Percentiles rank a stretch among this genome's conserved stretches.
Conservation (phyloP, 257 asterid species). For the Solanum corneliomulleri region DNA sequence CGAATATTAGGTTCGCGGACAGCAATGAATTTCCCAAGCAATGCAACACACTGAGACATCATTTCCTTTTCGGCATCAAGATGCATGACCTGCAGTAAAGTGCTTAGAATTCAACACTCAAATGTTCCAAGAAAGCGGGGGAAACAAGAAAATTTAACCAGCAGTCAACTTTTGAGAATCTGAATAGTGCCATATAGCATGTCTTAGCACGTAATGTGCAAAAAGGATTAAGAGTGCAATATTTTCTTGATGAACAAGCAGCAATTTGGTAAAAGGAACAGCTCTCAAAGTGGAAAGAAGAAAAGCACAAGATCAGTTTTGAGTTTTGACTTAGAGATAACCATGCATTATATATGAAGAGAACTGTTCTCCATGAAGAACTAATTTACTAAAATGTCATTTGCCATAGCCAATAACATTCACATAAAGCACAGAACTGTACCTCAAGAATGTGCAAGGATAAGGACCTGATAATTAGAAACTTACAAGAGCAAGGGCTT, state of each 20-base stretch:
- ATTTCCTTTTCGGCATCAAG: constrained; percentile 97
- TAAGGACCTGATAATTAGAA: background rate
- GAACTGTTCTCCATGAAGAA: background rate
- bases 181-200: background rate
- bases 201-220: background rate
- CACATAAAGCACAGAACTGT: background rate
- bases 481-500: constrained; percentile 98
- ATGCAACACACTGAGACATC: constrained; percentile 98
- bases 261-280: background rate
- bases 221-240: background rate
- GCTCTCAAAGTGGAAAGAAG: background rate
- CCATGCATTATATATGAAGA: background rate
- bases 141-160: background rate
- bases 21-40: constrained; percentile 93
- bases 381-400: background rate
- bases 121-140: background rate
- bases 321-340: background rate
- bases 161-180: background rate
- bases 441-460: background rate
- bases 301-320: background rate
- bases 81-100: constrained; percentile 76
- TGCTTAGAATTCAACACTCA: background rate
- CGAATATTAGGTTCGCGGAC: constrained; percentile 97
- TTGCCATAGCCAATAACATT: background rate
- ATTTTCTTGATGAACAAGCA: background rate